phyloP scores from a whole-genome alignment of 2,329 filamentous ascomycete genomes.

The Epichloe uncinata region DNA sequence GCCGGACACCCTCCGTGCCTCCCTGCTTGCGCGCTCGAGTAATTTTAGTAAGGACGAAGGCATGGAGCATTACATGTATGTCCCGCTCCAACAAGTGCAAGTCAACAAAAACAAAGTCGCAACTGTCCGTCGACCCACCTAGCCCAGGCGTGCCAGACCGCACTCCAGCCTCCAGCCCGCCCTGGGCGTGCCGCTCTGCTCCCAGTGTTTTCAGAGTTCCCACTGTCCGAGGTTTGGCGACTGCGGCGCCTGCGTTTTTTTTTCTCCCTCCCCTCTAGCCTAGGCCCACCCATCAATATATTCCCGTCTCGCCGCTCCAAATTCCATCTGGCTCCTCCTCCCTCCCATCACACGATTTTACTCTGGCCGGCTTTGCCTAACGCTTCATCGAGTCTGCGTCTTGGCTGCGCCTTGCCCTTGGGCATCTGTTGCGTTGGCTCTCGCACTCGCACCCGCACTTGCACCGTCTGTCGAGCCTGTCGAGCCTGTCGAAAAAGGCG shows the following conservation, averaged over 20 bases:
- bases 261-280: not conserved
- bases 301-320: slow-evolving; percentile 4
- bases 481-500: not conserved
- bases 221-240: slow-evolving; percentile 1
- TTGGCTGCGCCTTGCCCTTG: slow-evolving; percentile 1
- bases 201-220: not conserved
- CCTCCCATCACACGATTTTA: not conserved
- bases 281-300: slow-evolving; percentile 7
- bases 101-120: not conserved
- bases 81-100: not conserved
- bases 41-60: not conserved
- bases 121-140: not conserved
- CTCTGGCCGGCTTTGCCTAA: not conserved
- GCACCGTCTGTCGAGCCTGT: not conserved
- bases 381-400: not conserved
- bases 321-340: not conserved
- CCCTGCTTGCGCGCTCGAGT: not conserved
- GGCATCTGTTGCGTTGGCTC: slow-evolving; percentile 1
- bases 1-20: no score
- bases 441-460: not conserved
- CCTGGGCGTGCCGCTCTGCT: not conserved
- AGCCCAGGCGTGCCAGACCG: no score
- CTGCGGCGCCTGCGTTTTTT: slow-evolving; percentile 3
- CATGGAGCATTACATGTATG: no score
- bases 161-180: no score